Evolutionary conservation across 2,329 filamentous ascomycete genomes (phyloP).

Genomic region (Ophiostoma ulmi): DNA sequence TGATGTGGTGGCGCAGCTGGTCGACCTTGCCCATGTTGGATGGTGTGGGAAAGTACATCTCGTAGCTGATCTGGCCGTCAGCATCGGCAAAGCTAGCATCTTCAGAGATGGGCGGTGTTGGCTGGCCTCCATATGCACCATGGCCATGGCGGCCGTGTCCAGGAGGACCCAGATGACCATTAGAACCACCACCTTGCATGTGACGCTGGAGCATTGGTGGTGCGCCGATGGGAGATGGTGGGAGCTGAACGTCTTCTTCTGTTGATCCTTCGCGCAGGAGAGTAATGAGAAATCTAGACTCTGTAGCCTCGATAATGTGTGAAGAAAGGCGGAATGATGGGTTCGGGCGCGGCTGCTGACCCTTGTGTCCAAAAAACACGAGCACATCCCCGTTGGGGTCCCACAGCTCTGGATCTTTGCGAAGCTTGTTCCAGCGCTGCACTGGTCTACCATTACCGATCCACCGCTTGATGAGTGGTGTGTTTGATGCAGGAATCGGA

Average conservation of each 20-base stretch:
- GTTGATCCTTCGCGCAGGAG: slow-evolving; percentile 50
- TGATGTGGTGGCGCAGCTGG: slow-evolving; percentile 55
- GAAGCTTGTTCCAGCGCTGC: slow-evolving; percentile 52
- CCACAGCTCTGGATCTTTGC: slow-evolving; percentile 58
- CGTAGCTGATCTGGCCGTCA: slow-evolving; percentile 54
- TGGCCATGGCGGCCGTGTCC: slow-evolving; percentile 26
- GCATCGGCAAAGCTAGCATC: slow-evolving; percentile 40
- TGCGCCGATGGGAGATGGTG: slow-evolving; percentile 41
- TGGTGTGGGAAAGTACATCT: slow-evolving; percentile 60
- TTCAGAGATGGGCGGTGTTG: slow-evolving; percentile 44
- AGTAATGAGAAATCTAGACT: slow-evolving; percentile 50
- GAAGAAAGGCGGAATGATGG: slow-evolving; percentile 56
- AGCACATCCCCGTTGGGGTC: slow-evolving; percentile 57
- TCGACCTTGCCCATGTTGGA: slow-evolving; percentile 44
- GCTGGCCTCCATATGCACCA: slow-evolving; percentile 33
- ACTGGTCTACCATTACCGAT: slow-evolving; percentile 46
- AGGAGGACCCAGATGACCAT: slow-evolving; percentile 30
- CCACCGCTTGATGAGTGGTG: slow-evolving; percentile 49
- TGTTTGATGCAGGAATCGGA: slow-evolving; percentile 36
- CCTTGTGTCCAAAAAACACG: slow-evolving; percentile 49
- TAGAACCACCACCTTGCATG: slow-evolving; percentile 15
- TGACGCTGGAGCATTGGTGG: slow-evolving; percentile 39
- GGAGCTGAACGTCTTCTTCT: slow-evolving; percentile 44
- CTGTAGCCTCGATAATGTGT: slow-evolving; percentile 53
- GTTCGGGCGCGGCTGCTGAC: slow-evolving; percentile 42